phyloP scores from a whole-genome alignment of 495 filamentous ascomycete genomes.

The Evansstolkia leycettana region DNA sequence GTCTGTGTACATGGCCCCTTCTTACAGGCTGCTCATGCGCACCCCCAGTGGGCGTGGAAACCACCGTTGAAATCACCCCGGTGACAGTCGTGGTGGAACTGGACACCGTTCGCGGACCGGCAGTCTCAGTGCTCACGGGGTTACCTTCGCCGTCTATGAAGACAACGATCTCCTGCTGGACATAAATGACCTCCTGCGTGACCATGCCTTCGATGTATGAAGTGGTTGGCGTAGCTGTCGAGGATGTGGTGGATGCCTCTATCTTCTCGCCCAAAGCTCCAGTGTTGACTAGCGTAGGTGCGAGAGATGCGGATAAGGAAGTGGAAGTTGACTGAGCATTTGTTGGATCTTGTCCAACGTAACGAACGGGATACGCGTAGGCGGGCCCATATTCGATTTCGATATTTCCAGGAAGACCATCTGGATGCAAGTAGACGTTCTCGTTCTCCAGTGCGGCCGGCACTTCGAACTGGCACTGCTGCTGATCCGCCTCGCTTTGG shows the following conservation, averaged over 20 bases:
- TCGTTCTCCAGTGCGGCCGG: constrained; percentile 30
- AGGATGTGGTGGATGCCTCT: constrained; percentile 4
- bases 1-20: too few species aligned
- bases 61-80: constrained; percentile 14
- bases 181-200: constrained; percentile 22
- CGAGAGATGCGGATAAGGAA: not conserved
- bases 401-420: constrained; percentile 42
- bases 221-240: constrained; percentile 12
- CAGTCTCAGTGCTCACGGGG: constrained; percentile 15
- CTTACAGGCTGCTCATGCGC: not conserved
- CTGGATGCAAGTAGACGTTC: constrained; percentile 16
- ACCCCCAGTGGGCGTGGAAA: constrained; percentile 2
- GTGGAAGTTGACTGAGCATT: constrained; percentile 2
- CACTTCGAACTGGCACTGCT: constrained; percentile 32
- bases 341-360: constrained; percentile 1
- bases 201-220: constrained; percentile 14
- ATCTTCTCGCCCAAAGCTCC: not conserved
- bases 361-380: constrained; percentile 25
- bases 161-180: constrained; percentile 26
- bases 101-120: constrained; percentile 11
- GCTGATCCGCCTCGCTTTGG: constrained; percentile 27
- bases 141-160: constrained; percentile 15
- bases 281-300: constrained; percentile 1
- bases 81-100: constrained; percentile 7
- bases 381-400: constrained; percentile 38